phyloP scores from a whole-genome alignment of 139 green algal genomes.

The Micractinium sp. region DNA sequence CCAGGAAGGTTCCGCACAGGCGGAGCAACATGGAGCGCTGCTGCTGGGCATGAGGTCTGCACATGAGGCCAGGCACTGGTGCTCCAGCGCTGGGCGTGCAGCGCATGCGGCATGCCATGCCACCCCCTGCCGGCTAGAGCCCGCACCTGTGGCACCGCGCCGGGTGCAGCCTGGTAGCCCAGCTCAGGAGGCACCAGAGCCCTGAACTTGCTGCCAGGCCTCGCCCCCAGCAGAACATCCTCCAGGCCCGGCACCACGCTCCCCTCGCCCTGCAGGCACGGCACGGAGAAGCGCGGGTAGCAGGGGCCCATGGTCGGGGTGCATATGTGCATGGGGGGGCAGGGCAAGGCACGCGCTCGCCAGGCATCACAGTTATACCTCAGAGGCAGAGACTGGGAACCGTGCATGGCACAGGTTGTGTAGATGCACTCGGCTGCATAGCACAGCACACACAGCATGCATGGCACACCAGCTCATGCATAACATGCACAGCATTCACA shows the following conservation, averaged over 20 bases:
- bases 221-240: slow-evolving; percentile 64
- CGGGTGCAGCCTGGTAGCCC: slow-evolving; percentile 56
- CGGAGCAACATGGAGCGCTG: not conserved
- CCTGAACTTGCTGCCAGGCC: slow-evolving; percentile 67
- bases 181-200: slow-evolving; percentile 67
- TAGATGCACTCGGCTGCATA: no score
- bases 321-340: no score
- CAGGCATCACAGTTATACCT: no score
- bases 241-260: slow-evolving; percentile 45
- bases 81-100: not conserved
- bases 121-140: not conserved
- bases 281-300: not conserved
- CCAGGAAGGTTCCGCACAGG: not conserved
- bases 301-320: no score
- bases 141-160: not conserved
- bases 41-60: no score
- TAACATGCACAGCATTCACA: no score
- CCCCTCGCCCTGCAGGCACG: slow-evolving; percentile 4
- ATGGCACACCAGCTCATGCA: no score
- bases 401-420: no score
- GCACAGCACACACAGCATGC: no score
- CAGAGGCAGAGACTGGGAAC: no score
- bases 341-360: no score
- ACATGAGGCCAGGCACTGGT: no score
- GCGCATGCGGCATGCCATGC: not conserved